A percentile compares a stretch with the other conserved stretches of the same genome.
These are phyloP conservation scores for Geotrichum klebahnii DNA, from an alignment of 1,139 yeast genomes.

Conservation along the genomic window DNA sequence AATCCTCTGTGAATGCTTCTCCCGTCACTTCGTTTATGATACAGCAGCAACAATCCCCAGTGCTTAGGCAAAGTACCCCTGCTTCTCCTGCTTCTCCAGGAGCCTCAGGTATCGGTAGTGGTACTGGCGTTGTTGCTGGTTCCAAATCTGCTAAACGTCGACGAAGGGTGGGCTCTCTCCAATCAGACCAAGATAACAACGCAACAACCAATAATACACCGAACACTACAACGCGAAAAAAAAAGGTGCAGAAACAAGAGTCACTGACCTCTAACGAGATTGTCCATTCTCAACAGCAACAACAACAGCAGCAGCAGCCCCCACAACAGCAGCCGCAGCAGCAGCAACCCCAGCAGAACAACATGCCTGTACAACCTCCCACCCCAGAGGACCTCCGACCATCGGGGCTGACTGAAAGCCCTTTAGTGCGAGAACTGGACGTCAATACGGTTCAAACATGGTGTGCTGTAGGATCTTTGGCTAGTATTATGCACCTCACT, in stretches of 20 bases:
- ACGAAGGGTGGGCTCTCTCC: constrained; percentile 2
- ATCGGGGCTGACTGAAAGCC: constrained; percentile 21
- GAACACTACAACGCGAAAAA: too few relatives aligned
- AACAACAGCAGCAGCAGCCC: too few relatives aligned
- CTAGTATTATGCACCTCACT: constrained; percentile 81
- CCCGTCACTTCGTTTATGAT: too few relatives aligned
- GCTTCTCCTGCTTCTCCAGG: constrained; percentile 17
- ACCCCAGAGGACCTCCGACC: constrained; percentile 6
- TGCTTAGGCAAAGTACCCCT: constrained; percentile 11
- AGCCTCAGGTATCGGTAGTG: too few relatives aligned
- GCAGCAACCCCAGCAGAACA: too few relatives aligned
- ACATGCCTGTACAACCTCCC: constrained; percentile 5
- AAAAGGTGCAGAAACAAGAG: too few relatives aligned
- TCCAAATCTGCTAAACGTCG: constrained; percentile 8
- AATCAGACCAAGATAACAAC: constrained; percentile 5
- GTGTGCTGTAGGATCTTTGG: constrained; percentile 82
- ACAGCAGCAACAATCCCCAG: too few relatives aligned
- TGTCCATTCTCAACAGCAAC: too few relatives aligned
- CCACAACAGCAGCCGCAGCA: too few relatives aligned
- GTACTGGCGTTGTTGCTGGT: too few relatives aligned
- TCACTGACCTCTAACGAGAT: too few relatives aligned
- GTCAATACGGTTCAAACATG: constrained; percentile 79
- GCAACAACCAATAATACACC: constrained; percentile 3
- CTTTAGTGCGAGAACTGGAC: constrained; percentile 48
- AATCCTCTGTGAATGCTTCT: constrained; percentile 1